A percentile compares a stretch with the other conserved stretches of the same genome.
Evolutionary conservation across 2,329 filamentous ascomycete species (phyloP).

Genomic region (Thelonectria blattea): DNA sequence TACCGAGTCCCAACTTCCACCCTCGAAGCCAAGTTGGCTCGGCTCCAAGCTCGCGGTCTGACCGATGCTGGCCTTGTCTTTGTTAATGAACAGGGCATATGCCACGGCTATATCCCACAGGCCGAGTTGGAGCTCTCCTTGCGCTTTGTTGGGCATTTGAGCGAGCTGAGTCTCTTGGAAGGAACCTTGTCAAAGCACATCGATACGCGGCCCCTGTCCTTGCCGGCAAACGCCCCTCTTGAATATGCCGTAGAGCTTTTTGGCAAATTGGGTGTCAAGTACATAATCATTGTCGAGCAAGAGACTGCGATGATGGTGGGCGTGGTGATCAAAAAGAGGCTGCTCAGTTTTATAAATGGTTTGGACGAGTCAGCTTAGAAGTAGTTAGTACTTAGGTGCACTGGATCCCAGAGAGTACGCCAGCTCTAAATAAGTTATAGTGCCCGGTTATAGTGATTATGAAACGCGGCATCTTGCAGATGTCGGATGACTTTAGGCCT

Average conservation of each 20-base stretch:
- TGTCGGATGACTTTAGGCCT: no score
- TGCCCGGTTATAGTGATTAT: no score
- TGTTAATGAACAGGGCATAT: slow-evolving; percentile 3
- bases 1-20: slow-evolving; percentile 2
- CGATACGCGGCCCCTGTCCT: slow-evolving; percentile 4
- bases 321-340: slow-evolving; percentile 3
- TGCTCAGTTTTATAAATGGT: slow-evolving; percentile 10
- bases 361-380: neutral
- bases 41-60: slow-evolving; percentile 1
- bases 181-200: neutral
- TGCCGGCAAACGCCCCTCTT: slow-evolving; percentile 13
- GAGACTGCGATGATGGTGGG: slow-evolving; percentile 18
- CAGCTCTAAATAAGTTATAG: no score
- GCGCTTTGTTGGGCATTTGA: neutral
- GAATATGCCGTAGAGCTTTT: slow-evolving; percentile 24
- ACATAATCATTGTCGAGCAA: slow-evolving; percentile 12
- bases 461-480: no score
- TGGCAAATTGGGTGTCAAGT: slow-evolving; percentile 8
- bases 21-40: neutral
- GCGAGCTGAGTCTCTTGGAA: slow-evolving; percentile 8
- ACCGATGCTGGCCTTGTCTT: slow-evolving; percentile 18
- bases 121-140: slow-evolving; percentile 3
- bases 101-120: slow-evolving; percentile 10
- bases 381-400: no score
- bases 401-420: no score